Base-by-base conservation (phyloP, 2,329 filamentous ascomycete genomes). In the Nemania diffusa region DNA sequence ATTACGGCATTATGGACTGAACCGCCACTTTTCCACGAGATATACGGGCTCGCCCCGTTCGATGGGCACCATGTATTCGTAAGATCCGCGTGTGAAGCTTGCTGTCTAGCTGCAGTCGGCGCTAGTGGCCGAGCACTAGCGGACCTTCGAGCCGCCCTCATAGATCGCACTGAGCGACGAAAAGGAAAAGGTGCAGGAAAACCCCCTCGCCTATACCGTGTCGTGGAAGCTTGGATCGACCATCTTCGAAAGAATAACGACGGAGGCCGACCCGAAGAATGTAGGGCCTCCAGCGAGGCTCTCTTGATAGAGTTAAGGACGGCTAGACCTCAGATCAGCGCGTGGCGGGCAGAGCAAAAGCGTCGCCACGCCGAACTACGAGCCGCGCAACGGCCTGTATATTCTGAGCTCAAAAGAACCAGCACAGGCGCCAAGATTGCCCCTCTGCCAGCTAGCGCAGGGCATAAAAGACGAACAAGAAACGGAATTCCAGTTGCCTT, bases 21-120 rank as follows among this genome's bases (percentile, higher is more conserved):
- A 1, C 71, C 75, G 0, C 58, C 73, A 0, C 70, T 79, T 2
- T 85, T 84, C 65, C 67, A 71, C 20, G 48, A 72, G 13, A 68
- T 77, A 2, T 84, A 80, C 68, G 75, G 75, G 5, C 66, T 59
- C 20, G 44, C 76, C 3, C 76, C 77, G 0, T 76, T 79, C n/a
- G 72, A 79, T 0, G 58, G 59, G 29, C 71, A 69, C 53, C 73
- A 69, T 24, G 72, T 78, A 40, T 72, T 68, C 11, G 75, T 83
- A 3, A 63, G 68, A 32, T 78, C 74, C 6, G 76, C 78, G 15
- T 89, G 87, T 68, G 83, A 87, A 71, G 86, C 85, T 1, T 89
- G 87, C 68, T 82, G 86, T 29, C 74, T 88, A 13, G 80, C 84
- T 1, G 78, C 79, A 2, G 72, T 89, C 0, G 85, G 85, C 1